Evolutionary conservation across 345 rosid genomes (phyloP).

Genomic region (Brassica napus): Da-Ae NC_063451.1:43633001-43633500

Average conservation of each 20-base stretch:
- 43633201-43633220: not conserved
- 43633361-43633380: slow-evolving; percentile 53
- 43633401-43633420: slow-evolving; percentile 57
- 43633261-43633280: too few species aligned
- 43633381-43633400: slow-evolving; percentile 48
- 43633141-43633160: too few species aligned
- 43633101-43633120: not conserved
- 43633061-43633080: slow-evolving; percentile 39
- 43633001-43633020: slow-evolving; percentile 31
- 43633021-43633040: slow-evolving; percentile 78
- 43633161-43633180: not conserved
- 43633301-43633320: too few species aligned
- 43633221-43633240: too few species aligned
- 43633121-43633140: not conserved
- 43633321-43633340: not conserved
- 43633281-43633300: too few species aligned
- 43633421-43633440: slow-evolving; percentile 73
- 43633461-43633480: slow-evolving; percentile 90
- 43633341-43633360: not conserved
- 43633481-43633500: not conserved
- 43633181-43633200: not conserved
- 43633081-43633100: not conserved
- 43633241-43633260: too few species aligned
- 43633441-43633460: slow-evolving; percentile 59
- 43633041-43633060: slow-evolving; percentile 79